These are phyloP conservation scores for Podospora sp. DNA, from an alignment of 495 filamentous ascomycete species.

Conservation along the genomic window DNA sequence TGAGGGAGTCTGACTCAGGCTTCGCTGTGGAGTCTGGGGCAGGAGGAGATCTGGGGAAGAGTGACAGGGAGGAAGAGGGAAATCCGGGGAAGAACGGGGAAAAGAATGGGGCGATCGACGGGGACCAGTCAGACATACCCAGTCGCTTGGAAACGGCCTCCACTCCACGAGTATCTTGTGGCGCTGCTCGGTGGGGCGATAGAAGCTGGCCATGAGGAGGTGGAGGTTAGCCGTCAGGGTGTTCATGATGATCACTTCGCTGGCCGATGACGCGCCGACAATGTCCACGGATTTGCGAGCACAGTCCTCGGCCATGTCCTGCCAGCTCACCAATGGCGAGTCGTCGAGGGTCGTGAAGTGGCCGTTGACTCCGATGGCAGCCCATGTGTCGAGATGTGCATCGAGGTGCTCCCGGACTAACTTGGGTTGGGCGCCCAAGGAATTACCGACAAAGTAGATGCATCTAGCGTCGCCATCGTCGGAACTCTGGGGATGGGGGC, in stretches of 20 bases:
- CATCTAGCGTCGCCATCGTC: conserved; percentile 44
- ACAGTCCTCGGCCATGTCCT: conserved; percentile 74
- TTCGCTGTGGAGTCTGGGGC: too few relatives aligned
- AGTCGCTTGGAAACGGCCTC: conserved; percentile 90
- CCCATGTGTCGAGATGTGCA: conserved; percentile 81
- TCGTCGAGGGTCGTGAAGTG: conserved; percentile 79
- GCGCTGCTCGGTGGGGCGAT: conserved; percentile 66
- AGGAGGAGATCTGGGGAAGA: not conserved
- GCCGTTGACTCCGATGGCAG: conserved; percentile 81
- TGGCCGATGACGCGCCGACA: conserved; percentile 68
- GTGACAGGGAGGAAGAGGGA: too few relatives aligned
- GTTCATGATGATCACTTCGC: conserved; percentile 88
- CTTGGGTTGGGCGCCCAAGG: conserved; percentile 82
- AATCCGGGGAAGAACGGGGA: not conserved
- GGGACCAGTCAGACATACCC: conserved; percentile 45
- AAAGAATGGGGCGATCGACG: not conserved
- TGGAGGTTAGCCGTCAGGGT: conserved; percentile 90
- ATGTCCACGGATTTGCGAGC: conserved; percentile 72
- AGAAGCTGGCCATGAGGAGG: conserved; percentile 86
- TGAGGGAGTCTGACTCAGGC: too few relatives aligned
- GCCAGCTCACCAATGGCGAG: conserved; percentile 71
- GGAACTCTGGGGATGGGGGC: conserved; percentile 12
- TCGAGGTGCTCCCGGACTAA: conserved; percentile 66
- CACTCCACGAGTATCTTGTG: conserved; percentile 89
- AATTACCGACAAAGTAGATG: conserved; percentile 93